These are phyloP conservation scores for Fraxinus sp. DNA, from an alignment of 305 asterid genomes.

Conservation along the genomic window DNA sequence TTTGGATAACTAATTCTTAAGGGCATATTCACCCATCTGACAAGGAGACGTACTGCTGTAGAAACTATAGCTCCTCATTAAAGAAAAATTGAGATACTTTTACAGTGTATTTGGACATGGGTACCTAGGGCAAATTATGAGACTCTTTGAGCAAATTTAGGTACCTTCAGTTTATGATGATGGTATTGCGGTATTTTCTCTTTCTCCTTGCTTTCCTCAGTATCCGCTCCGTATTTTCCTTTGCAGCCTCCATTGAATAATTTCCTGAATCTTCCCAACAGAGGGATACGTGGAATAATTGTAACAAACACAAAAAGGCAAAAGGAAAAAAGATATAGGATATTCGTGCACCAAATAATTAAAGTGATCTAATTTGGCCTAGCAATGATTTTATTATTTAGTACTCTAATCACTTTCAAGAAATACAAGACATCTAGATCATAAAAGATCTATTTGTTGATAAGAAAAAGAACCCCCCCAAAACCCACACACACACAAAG, in stretches of 20 bases:
- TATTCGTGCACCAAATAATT: not conserved
- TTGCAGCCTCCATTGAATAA: conserved; percentile 46
- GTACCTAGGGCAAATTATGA: conserved; percentile 2
- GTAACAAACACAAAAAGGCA: not conserved
- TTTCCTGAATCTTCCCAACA: conserved; percentile 31
- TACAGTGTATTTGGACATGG: not conserved
- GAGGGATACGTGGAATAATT: not conserved
- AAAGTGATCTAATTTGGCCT: not conserved
- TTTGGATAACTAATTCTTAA: too few species aligned
- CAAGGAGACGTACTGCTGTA: too few species aligned
- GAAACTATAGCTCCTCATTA: too few species aligned
- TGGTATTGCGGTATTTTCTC: conserved; percentile 65
- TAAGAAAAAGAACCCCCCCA: not conserved
- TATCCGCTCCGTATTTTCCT: conserved; percentile 62
- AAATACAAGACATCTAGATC: not conserved
- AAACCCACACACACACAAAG: not conserved
- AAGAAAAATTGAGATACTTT: conserved; percentile 5
- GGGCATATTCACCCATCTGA: too few species aligned
- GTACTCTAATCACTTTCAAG: not conserved
- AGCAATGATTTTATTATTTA: not conserved
- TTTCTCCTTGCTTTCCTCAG: conserved; percentile 85
- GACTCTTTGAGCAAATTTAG: not conserved
- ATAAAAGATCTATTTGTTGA: not conserved
- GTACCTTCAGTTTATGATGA: conserved; percentile 70
- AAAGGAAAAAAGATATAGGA: not conserved